Evolutionary conservation across 1,139 yeast species (phyloP).

Genomic region (Debaryomycetaceae sp.): DNA sequence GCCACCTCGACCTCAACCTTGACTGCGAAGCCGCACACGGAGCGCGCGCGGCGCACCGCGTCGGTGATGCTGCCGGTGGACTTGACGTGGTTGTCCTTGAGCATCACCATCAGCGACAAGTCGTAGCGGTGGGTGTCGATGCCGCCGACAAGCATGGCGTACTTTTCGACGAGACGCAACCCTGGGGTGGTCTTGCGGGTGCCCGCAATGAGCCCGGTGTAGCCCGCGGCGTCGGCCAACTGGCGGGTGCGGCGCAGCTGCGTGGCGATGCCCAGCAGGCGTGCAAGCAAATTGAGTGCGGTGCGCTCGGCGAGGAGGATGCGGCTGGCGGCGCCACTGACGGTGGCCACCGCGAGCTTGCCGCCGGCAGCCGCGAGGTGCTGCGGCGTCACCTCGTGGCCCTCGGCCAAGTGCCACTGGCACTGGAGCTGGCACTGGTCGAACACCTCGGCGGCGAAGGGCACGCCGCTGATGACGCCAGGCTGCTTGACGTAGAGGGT

Average conservation of each 20-base stretch:
- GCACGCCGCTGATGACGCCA: slow-evolving; percentile 84
- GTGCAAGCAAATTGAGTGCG: slow-evolving; percentile 73
- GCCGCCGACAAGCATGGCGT: slow-evolving; percentile 94
- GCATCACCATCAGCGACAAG: slow-evolving; percentile 91
- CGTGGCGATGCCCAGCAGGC: slow-evolving; percentile 91
- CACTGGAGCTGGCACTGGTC: slow-evolving; percentile 66
- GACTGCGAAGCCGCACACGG: slow-evolving; percentile 82
- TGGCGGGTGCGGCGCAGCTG: slow-evolving; percentile 55
- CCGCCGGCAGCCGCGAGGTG: slow-evolving; percentile 41
- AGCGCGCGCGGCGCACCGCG: slow-evolving; percentile 74
- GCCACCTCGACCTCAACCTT: slow-evolving; percentile 93
- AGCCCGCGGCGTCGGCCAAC: slow-evolving; percentile 69
- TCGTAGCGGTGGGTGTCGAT: slow-evolving; percentile 92
- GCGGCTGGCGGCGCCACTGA: slow-evolving; percentile 76
- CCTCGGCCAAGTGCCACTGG: slow-evolving; percentile 73
- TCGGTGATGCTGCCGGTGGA: slow-evolving; percentile 86
- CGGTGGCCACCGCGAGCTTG: slow-evolving; percentile 71
- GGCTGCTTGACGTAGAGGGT: slow-evolving; percentile 74
- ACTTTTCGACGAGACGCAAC: slow-evolving; percentile 78
- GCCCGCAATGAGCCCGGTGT: slow-evolving; percentile 87
- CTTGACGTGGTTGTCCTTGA: slow-evolving; percentile 90
- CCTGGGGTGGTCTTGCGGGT: slow-evolving; percentile 98
- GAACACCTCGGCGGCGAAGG: slow-evolving; percentile 85
- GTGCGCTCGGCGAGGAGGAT: slow-evolving; percentile 82
- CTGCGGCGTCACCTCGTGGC: slow-evolving; percentile 43